Evolutionary conservation across 129 eudicot genomes (phyloP), one percentile per base, ranked within the genome.

Genomic region (Deinandra increscens): DNA sequence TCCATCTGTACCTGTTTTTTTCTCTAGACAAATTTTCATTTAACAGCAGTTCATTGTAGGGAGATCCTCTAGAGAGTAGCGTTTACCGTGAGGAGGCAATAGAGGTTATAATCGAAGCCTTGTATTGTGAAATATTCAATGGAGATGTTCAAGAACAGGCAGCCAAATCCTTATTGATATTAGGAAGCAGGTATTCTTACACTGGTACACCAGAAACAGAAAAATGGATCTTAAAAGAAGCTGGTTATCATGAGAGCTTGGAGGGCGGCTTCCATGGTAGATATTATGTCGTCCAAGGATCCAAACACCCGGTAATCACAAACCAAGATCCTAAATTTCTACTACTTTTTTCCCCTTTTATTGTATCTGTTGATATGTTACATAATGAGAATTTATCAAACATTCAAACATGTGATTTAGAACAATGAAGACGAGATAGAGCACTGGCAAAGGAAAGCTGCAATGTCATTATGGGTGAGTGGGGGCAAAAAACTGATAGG

Each of bases 41-140:
- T 50, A 70, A 51, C 54, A 49, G 53, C 86, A 71, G 77, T 60
- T 75, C 54, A 59, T 67, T 80, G 83, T 84, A 88, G 96, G 96
- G 96, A 79, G 96, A 88, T 80, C 87, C 87, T 43, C 59, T 70
- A n/a, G 77, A 80, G 74, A 64, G 69, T 60, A 89, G 96, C 68
- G 85, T 84, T 7, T 89, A 84, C 72, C 85, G 96, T 73, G 93
- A 86, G 59, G 96, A 89, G 76, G 92, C 86, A 1, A 59, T 89
- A 75, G 96, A 89, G 26, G 84, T 81, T 45, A 75, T 89, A 37
- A 78, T 72, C 6, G 64, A 75, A 79, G 84, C 96, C 4, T 63
- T 89, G 61, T 81, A 82, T 62, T 65, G 70, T 72, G 69, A 68
- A 58, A 79, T 68, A 38, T 70, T 80, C 9, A 77, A 84, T 10